phyloP scores from a whole-genome alignment of 768 basidiomycete genomes.

The Kwoniella pini region DNA sequence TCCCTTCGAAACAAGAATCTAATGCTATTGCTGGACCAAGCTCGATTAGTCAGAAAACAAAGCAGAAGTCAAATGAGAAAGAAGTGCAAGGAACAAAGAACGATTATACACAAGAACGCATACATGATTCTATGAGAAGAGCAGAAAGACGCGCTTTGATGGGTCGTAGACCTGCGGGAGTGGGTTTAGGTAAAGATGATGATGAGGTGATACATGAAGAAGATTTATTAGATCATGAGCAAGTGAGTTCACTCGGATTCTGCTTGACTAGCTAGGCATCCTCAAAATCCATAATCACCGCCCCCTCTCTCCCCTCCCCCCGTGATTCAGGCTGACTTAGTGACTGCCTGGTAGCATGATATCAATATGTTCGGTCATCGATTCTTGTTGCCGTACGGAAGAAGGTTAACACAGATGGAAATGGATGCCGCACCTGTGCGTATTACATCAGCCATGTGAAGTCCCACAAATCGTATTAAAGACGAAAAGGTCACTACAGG shows the following conservation, averaged over 20 bases:
- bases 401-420: slow-evolving; percentile 44
- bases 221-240: slow-evolving; percentile 37
- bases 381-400: slow-evolving; percentile 42
- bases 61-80: neutral
- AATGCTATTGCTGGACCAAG: slow-evolving; percentile 14
- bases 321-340: neutral
- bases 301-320: no score
- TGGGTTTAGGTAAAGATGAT: slow-evolving; percentile 26
- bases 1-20: slow-evolving; percentile 5
- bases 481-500: no score
- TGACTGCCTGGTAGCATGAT: slow-evolving; percentile 17
- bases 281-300: no score
- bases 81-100: neutral
- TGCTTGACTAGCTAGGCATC: no score
- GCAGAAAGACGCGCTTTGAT: slow-evolving; percentile 35
- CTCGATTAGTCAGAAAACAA: neutral
- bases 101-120: neutral
- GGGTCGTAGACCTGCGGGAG: slow-evolving; percentile 36
- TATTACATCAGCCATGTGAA: no score
- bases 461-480: no score
- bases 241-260: slow-evolving; percentile 32
- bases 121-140: slow-evolving; percentile 2
- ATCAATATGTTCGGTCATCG: slow-evolving; percentile 47
- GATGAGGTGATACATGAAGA: slow-evolving; percentile 44
- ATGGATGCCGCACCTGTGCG: slow-evolving; percentile 42